Evolutionary conservation across 2,329 filamentous ascomycete genomes (phyloP).

Genomic region (Knufia petricola): DNA sequence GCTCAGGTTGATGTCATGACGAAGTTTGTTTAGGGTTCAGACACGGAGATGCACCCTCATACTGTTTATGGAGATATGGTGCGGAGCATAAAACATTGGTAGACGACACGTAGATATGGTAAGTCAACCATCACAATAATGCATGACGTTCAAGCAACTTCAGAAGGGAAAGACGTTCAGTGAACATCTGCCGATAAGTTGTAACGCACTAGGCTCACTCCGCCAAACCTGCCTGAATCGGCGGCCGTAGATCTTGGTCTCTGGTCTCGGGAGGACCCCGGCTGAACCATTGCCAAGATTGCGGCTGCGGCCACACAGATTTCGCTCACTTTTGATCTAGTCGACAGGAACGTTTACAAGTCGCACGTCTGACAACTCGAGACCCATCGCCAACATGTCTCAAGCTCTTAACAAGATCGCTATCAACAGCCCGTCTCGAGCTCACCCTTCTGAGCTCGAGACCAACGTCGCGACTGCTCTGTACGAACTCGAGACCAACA

Average conservation of each 20-base stretch:
- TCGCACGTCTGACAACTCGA: conserved; percentile 12
- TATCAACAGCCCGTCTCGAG: conserved; percentile 88
- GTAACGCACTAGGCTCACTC: background rate
- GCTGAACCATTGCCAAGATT: too few species aligned
- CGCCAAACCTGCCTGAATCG: background rate
- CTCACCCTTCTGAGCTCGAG: conserved; percentile 96
- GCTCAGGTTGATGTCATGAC: too few species aligned
- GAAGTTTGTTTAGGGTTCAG: too few species aligned
- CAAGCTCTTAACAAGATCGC: conserved; percentile 91
- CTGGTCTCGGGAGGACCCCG: too few species aligned
- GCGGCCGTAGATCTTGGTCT: too few species aligned
- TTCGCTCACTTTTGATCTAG: background rate
- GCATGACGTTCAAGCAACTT: background rate
- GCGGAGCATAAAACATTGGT: too few species aligned
- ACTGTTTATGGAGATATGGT: too few species aligned
- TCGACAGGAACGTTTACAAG: background rate
- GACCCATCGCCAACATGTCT: conserved; percentile 49
- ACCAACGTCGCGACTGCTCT: conserved; percentile 92
- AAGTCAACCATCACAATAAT: too few species aligned
- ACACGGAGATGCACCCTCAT: too few species aligned
- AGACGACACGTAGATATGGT: too few species aligned
- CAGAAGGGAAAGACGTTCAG: background rate
- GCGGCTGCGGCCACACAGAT: background rate
- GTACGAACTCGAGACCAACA: conserved; percentile 98
- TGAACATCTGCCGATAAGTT: background rate